These are phyloP conservation scores for Candida adriatica DNA, from an alignment of 805 yeast species.

Conservation along the genomic window DNA sequence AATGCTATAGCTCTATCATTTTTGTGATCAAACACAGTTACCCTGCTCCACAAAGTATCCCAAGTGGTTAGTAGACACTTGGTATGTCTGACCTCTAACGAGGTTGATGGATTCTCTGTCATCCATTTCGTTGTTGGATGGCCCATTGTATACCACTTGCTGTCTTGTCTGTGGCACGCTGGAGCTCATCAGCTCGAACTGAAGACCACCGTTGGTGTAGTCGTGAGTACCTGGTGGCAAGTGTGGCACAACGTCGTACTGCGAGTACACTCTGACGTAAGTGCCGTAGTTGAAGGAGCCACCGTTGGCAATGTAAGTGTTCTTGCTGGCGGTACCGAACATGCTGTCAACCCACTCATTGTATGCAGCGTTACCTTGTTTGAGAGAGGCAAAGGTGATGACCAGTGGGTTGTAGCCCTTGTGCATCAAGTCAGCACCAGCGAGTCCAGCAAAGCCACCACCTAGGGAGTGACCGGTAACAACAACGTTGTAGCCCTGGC, in stretches of 20 bases:
- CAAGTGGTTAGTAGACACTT: too few species aligned
- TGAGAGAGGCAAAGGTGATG: conserved; percentile 58
- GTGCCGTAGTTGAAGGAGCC: conserved; percentile 16
- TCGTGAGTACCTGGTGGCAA: conserved; percentile 45
- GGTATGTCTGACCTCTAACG: too few species aligned
- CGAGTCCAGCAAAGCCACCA: conserved; percentile 59
- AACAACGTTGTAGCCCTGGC: conserved; percentile 42
- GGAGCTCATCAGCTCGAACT: conserved; percentile 24
- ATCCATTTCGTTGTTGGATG: background rate
- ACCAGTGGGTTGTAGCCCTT: conserved; percentile 50
- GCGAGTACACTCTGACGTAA: conserved; percentile 49
- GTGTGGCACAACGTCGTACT: conserved; percentile 50
- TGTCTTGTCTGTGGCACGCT: background rate
- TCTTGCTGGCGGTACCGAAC: conserved; percentile 34
- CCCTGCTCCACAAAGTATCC: too few species aligned
- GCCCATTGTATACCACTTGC: conserved; percentile 1
- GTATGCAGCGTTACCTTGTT: conserved; percentile 49
- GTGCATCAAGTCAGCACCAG: conserved; percentile 55
- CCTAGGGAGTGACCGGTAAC: conserved; percentile 75
- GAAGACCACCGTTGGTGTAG: conserved; percentile 29
- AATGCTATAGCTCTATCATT: too few species aligned
- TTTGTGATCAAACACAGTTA: too few species aligned
- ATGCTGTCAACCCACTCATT: conserved; percentile 44
- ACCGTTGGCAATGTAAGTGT: conserved; percentile 27
- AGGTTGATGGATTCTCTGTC: background rate